Conservation (phyloP, 2,329 filamentous ascomycete genomes). For the Byssothecium circinans region DNA sequence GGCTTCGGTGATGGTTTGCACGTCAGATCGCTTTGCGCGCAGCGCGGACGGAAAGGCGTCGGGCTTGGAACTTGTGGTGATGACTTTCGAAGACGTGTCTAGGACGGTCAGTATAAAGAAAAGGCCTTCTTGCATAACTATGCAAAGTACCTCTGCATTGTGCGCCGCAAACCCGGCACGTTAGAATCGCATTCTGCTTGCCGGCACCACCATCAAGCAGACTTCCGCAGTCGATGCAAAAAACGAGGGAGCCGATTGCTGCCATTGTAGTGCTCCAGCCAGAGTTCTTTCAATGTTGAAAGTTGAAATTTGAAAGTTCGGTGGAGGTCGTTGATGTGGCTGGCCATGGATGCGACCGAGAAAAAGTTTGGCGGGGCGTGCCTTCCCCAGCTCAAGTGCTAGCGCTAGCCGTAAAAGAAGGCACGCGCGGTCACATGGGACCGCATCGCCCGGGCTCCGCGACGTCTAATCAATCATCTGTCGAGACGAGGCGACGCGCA, state of each 20-base stretch:
- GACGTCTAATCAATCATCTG: too few species aligned
- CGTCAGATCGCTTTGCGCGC: constrained; percentile 80
- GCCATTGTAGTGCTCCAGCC: constrained; percentile 64
- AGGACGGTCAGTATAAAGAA: constrained; percentile 5
- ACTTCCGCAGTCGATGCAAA: constrained; percentile 92
- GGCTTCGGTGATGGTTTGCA: constrained; percentile 77
- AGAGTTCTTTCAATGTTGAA: neutral
- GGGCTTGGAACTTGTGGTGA: constrained; percentile 81
- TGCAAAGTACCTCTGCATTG: constrained; percentile 72
- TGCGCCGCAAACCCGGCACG: constrained; percentile 83
- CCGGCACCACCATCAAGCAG: constrained; percentile 80
- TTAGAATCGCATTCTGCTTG: constrained; percentile 71
- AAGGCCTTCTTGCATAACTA: neutral
- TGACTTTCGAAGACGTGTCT: constrained; percentile 63
- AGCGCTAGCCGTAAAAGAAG: neutral
- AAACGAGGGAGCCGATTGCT: constrained; percentile 85
- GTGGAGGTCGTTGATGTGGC: neutral
- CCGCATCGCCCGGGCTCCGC: neutral
- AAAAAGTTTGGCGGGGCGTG: constrained; percentile 9
- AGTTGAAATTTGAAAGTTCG: too few species aligned
- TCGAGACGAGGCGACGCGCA: too few species aligned
- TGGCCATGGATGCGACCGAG: neutral
- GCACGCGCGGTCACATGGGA: neutral
- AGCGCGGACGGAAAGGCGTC: constrained; percentile 89
- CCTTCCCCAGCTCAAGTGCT: neutral